Evolutionary conservation across 768 basidiomycete species (phyloP), one percentile per base, ranked within the genome.

Genomic region (Lactifluus hygrophoroides): DNA sequence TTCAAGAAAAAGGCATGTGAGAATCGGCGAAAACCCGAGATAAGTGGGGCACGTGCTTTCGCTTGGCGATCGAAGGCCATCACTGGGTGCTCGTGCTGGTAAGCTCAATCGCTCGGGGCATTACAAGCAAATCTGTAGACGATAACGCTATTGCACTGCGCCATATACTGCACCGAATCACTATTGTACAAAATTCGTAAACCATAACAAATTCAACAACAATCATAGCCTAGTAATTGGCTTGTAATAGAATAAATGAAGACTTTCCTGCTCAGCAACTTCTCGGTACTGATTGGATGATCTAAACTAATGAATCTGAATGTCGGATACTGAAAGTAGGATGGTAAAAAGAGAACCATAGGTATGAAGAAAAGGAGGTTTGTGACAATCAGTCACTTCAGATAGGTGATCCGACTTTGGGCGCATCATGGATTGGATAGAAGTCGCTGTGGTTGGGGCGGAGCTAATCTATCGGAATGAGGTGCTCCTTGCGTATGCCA

Each of bases 401-500:
- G n/a, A n/a, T 9, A 40, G 37, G 13, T 13, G 27, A 17, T 19
- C 42, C 27, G 37, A 16, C 14, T 48, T 49, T 14, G 14, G 46
- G 13, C 21, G 28, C 5, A 21, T 43, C 48, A 49, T 27, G 11
- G 28, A 21, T 8, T 25, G 3, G 40, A 53, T 38, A 11, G 34
- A 43, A 43, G 28, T 9, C 14, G 32, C 25, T 32, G 23, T 5
- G n/a, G 44, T 9, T n/a, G n/a, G n/a, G 8, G 16, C n/a, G 47
- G 38, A 2, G 17, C 37, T 35, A 38, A 37, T n/a, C 7, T 16
- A 42, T 30, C 6, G 38, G 45, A 19, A 54, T 7, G 21, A 50
- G 53, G 30, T 59, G 42, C 19, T 59, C 53, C 53, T 21, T 50
- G 21, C 58, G 58, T 44, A 48, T 28, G 27, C 17, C 28, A 4